Conservation (phyloP, 345 rosid species). For the Triadica sebifera region DNA sequence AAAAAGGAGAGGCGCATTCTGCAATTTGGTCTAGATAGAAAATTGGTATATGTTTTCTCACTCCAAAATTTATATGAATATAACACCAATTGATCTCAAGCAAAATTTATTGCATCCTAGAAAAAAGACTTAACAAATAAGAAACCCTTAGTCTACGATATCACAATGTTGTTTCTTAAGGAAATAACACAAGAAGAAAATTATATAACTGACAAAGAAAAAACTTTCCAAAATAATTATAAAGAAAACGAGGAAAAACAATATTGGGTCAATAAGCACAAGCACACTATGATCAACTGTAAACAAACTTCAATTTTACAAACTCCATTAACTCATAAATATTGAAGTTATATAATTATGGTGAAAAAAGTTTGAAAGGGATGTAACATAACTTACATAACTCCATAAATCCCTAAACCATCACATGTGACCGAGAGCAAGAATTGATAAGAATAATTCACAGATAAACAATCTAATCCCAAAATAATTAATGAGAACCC, state of each 20-base stretch:
- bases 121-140: neutral
- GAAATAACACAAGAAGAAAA: neutral
- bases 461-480: neutral
- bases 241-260: neutral
- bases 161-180: too few relatives aligned
- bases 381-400: neutral
- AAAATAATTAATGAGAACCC: constrained; percentile 14
- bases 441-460: neutral
- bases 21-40: neutral
- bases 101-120: too few relatives aligned
- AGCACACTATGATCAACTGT: neutral
- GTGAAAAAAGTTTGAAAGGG: neutral
- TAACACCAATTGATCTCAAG: neutral
- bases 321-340: neutral
- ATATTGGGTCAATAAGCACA: neutral
- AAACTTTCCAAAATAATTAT: neutral
- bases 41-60: neutral
- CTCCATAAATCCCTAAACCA: neutral
- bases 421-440: neutral
- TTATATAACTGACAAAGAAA: neutral
- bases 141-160: neutral
- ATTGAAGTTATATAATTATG: neutral
- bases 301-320: neutral
- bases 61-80: neutral
- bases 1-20: neutral